Conservation (phyloP, 1,284 basidiomycete species). For the Inonotus hispidus region DNA sequence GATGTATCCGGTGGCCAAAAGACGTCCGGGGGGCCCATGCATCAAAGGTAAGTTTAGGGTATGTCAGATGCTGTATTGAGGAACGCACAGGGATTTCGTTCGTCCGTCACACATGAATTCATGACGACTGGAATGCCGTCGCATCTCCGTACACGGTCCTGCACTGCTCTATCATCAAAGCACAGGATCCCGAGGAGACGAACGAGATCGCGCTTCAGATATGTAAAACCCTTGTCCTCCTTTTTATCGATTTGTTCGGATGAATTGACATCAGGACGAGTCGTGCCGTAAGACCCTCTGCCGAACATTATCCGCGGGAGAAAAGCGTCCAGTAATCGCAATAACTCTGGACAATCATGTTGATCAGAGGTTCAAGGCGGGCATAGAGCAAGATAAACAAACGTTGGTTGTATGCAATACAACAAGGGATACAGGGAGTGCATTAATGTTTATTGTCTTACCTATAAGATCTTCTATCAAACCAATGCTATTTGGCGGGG, state of each 20-base stretch:
- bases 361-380: not conserved
- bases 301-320: conserved; percentile 77
- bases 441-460: not conserved
- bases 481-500: not conserved
- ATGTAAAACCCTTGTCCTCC: conserved; percentile 62
- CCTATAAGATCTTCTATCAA: conserved; percentile 16
- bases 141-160: conserved; percentile 64
- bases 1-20: not conserved
- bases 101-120: conserved; percentile 84
- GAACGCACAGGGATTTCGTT: conserved; percentile 80
- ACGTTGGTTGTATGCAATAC: not conserved
- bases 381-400: not conserved
- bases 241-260: conserved; percentile 16
- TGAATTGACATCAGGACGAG: conserved; percentile 26
- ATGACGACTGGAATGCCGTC: conserved; percentile 78
- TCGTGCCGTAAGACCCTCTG: conserved; percentile 28
- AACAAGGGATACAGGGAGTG: not conserved
- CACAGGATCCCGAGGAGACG: conserved; percentile 73
- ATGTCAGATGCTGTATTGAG: not conserved
- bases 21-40: not conserved
- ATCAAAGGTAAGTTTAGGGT: not conserved
- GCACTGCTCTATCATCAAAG: conserved; percentile 55
- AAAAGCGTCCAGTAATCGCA: conserved; percentile 65
- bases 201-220: conserved; percentile 80
- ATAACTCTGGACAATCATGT: conserved; percentile 44